Evolutionary conservation across 164 flowering plant species (phyloP).

Genomic region (Piper longum): DNA sequence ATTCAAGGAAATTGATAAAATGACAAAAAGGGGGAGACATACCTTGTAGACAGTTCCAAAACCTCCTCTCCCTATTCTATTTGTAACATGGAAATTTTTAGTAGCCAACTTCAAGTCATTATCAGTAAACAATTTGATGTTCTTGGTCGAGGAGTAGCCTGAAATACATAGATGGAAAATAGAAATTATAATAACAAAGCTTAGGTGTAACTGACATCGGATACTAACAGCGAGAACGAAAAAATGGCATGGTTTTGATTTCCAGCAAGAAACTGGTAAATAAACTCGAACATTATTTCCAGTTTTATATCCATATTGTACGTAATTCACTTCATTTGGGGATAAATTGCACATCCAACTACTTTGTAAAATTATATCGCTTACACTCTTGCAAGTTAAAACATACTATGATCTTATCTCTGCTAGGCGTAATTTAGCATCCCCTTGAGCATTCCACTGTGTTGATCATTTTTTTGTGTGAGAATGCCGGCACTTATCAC

Average conservation of each 20-base stretch:
- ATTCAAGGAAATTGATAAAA: not conserved
- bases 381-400: too few relatives aligned
- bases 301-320: too few relatives aligned
- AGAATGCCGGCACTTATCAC: not conserved
- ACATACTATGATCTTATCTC: too few relatives aligned
- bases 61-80: constrained; percentile 65
- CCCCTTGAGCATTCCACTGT: too few relatives aligned
- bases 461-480: not conserved
- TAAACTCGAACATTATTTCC: too few relatives aligned
- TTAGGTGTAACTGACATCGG: not conserved
- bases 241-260: not conserved
- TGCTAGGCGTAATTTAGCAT: too few relatives aligned
- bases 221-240: not conserved
- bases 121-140: constrained; percentile 31
- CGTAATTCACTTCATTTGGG: too few relatives aligned
- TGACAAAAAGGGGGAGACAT: constrained; percentile 4
- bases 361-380: too few relatives aligned
- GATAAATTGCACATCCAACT: too few relatives aligned
- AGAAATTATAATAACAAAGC: not conserved
- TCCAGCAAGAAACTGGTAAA: not conserved
- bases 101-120: constrained; percentile 48
- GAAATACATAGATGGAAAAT: constrained; percentile 2
- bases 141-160: constrained; percentile 22
- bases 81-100: constrained; percentile 35
- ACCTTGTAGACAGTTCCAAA: constrained; percentile 76